Evolutionary conservation across 2,329 filamentous ascomycete genomes (phyloP), one percentile per base, ranked within the genome.

Genomic region (Zarea fungicola): DNA sequence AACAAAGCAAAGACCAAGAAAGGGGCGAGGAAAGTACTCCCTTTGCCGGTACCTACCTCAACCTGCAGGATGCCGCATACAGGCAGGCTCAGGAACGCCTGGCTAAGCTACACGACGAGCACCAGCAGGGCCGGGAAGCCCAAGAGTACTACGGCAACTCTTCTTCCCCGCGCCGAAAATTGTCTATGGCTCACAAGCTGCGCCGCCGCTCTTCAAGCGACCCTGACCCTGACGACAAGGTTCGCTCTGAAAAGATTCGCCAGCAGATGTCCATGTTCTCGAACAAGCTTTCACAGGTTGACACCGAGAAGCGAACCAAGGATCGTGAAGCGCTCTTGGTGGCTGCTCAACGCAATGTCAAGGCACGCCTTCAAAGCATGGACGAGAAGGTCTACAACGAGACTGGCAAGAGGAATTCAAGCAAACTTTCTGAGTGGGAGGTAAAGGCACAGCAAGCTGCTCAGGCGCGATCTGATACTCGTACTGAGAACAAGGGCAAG

Each of bases 341-440:
- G 9, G 83, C 83, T 3, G 92, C 92, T 2, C 87, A 91, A 61
- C 83, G 86, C 37, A 95, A 95, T 56, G 92, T 96, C n/a, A 82
- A 84, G 55, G 83, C 83, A 18, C 81, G 80, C 35, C 78, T 96
- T 56, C 81, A 87, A 52, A 80, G 78, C 34, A 90, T 96, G 74
- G 92, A 97, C 52, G 82, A 91, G 63, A 84, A 83, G 59, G 80
- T 95, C 11, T 89, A 84, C 56, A 75, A 80, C 13, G 79, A 92
- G 46, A 92, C 87, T 1, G 89, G 89, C 49, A 84, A 85, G 61
- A 76, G 86, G 23, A 80, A 82, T 1, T 81, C 85, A 11, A 77
- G 81, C 1, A 80, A 85, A 59, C 72, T 85, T 56, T 83, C 80
- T 22, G 82, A 90, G 45, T 95, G 89, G 89, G 89, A 95, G 58